Evolutionary conservation across 345 rosid genomes (phyloP), one percentile per base, ranked within the genome.

Genomic region (Citrus glauca): DNA sequence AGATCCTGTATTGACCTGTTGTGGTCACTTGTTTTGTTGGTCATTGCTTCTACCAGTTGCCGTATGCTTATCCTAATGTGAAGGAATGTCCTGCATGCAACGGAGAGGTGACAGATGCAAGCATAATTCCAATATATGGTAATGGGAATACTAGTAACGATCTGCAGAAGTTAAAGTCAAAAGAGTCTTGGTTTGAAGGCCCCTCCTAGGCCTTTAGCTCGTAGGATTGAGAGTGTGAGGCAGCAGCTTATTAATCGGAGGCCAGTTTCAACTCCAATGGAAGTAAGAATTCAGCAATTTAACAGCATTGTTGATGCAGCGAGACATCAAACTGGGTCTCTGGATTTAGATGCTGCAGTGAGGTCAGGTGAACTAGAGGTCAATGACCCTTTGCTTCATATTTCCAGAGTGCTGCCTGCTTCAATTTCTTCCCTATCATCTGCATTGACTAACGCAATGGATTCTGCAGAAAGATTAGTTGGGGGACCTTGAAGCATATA

Each of bases 21-120:
- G 95, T 64, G 95, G 95, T 67, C 95, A 91, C 55, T 87, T 91
- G 77, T 90, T 86, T 83, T 91, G 95, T 61, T 91, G 95, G 95
- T 83, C 90, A 13, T 91, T 91, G 95, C 77, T 85, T 87, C 77
- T 90, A 87, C 74, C 86, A 79, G 81, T 76, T 90, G 80, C 84
- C 84, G 65, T 40, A 71, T 79, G 83, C 80, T 71, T 86, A 90
- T 78, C 42, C 79, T 57, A 86, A 84, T 69, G 64, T 76, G 0
- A 85, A 88, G 62, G 87, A 86, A 62, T 85, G 88, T 69, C 88
- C 88, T 8, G 89, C 48, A 3, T 90, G 94, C 67, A 81, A 84
- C 37, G 90, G 85, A 4, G 89, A 89, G 66, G 89, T 90, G 27
- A 73, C 84, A 1, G 89, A 87, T 66, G 62, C 81, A 22, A 84